Percentiles rank a stretch among this genome's conserved stretches.
Evolutionary conservation across 352 stramenopile genomes (phyloP).

Genomic region (Phytophthora vignae): DNA sequence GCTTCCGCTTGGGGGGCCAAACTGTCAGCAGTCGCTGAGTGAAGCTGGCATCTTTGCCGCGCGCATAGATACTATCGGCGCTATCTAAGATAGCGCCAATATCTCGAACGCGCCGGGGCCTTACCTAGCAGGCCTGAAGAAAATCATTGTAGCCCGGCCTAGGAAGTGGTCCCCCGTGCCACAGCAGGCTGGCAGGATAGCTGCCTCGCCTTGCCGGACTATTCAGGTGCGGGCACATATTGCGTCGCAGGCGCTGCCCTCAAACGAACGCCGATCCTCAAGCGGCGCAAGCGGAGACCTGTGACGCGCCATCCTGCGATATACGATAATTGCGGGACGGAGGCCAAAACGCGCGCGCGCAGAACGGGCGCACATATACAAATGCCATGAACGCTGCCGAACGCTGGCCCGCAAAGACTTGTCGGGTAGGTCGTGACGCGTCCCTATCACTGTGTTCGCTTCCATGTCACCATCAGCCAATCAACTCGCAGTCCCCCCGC

Average conservation of each 20-base stretch:
- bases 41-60: conserved; percentile 7
- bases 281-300: conserved; percentile 13
- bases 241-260: conserved; percentile 11
- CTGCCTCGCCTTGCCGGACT: too few species aligned
- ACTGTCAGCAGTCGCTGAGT: conserved; percentile 8
- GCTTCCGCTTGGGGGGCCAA: not conserved
- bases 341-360: not conserved
- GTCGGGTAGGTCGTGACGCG: conserved; percentile 32
- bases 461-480: conserved; percentile 34
- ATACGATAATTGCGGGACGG: not conserved
- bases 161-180: not conserved
- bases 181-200: too few species aligned
- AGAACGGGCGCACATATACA: not conserved
- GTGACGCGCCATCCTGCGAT: conserved; percentile 8
- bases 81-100: conserved; percentile 12
- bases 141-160: not conserved
- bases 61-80: too few species aligned
- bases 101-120: not conserved
- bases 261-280: conserved; percentile 25
- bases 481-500: conserved; percentile 20
- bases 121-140: not conserved
- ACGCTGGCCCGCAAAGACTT: not conserved
- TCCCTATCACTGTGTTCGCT: conserved; percentile 29
- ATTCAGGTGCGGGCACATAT: conserved; percentile 17
- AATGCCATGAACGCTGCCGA: not conserved